Conservation (phyloP, 1,284 basidiomycete species). For the Ganoderma lingzhi region DNA sequence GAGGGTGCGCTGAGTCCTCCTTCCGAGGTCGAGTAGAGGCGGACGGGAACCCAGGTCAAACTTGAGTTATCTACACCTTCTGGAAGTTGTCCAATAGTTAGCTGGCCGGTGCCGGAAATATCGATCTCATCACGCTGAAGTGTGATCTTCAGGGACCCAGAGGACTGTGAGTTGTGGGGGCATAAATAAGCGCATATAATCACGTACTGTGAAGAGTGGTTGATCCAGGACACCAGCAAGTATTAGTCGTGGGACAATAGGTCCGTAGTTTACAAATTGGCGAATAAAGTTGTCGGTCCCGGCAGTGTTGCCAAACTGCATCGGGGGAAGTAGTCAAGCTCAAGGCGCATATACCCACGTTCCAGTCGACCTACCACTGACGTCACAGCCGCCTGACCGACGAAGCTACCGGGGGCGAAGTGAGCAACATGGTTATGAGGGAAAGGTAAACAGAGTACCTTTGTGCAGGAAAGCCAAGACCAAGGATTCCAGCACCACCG, state of each 20-base stretch:
- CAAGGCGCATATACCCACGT: background rate
- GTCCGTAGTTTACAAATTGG: conserved; percentile 50
- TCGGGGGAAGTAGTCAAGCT: background rate
- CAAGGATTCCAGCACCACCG: conserved; percentile 48
- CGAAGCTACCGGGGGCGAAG: conserved; percentile 38
- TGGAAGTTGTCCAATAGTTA: conserved; percentile 52
- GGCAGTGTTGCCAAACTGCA: conserved; percentile 37
- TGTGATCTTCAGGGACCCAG: conserved; percentile 37
- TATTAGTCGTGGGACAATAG: conserved; percentile 54
- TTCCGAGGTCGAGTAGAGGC: conserved; percentile 45
- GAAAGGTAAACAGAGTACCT: conserved; percentile 35
- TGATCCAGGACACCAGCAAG: conserved; percentile 50
- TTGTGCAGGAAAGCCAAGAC: conserved; percentile 47
- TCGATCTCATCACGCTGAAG: conserved; percentile 52
- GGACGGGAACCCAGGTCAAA: conserved; percentile 53
- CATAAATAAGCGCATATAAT: background rate
- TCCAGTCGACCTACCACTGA: conserved; percentile 38
- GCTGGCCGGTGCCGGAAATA: conserved; percentile 45
- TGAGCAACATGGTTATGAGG: background rate
- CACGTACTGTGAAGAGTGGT: conserved; percentile 53
- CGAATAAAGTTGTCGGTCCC: conserved; percentile 51
- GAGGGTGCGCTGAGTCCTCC: conserved; percentile 47
- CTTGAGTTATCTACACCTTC: conserved; percentile 47
- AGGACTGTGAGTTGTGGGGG: background rate
- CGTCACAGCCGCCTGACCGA: conserved; percentile 48